Base-by-base conservation (phyloP, 73 alveolate species). In the Uronychia binucleata region DNA sequence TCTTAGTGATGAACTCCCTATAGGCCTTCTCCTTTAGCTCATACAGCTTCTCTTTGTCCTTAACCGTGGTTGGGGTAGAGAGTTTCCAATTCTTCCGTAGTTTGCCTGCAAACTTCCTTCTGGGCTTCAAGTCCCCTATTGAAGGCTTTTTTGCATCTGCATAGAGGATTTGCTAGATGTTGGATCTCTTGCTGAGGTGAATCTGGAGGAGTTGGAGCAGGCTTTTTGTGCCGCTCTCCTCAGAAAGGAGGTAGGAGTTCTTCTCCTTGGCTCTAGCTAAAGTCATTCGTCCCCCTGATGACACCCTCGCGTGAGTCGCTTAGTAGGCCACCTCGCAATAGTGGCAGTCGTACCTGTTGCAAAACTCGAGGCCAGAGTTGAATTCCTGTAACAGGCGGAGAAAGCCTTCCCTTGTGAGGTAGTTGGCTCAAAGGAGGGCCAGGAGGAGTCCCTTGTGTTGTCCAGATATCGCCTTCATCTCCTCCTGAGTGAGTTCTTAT, bases 11-110 rank as follows among this genome's bases (percentile, higher is more conserved):
- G 79, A 58, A 86, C 57, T 86, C 87, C 60, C 84, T 86, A 74
- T 86, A 86, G 29, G 75, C 75, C 67, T 86, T 86, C 58, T 86
- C 92, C 34, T 74, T 86, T 25, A 59, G 27, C 28, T 86, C 92
- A 29, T 79, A 34, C 75, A n/a, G 82, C 77, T 79, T 86, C n/a
- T 86, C 92, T 77, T 85, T 85, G 74, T 85, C 91, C 57, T 77
- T 85, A 11, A 46, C 19, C 19, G 67, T 46, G n/a, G 5, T 11
- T 14, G 91, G 91, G 31, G 76, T 85, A n/a, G 86, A 85, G 34
- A 58, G 76, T 85, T 77, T 77, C 57, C 0, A 84, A 35, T n/a
- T 74, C 33, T 34, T 77, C 77, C 31, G 76, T 57, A 32, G 77
- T 76, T 59, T 85, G 58, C 76, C 67, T 46, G 67, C 67, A 13